phyloP scores from a whole-genome alignment of 768 basidiomycete species.

The Kwoniella sp. region DNA sequence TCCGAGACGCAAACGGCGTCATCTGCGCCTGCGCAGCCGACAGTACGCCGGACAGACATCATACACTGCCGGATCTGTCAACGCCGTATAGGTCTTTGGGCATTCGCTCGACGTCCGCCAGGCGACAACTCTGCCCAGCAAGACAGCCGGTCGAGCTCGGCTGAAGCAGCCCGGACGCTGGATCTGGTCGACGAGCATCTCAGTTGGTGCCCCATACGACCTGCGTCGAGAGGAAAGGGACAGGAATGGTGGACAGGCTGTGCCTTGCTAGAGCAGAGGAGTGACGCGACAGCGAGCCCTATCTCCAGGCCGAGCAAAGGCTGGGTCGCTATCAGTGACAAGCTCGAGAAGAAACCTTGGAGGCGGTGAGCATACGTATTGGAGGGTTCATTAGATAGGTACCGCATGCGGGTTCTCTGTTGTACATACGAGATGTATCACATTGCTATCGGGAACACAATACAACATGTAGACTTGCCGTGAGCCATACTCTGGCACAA shows the following conservation, averaged over 20 bases:
- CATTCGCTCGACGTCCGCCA: not conserved
- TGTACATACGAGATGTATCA: no score
- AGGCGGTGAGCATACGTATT: constrained; percentile 5
- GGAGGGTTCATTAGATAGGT: no score
- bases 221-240: not conserved
- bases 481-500: no score
- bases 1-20: no score
- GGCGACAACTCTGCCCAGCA: no score
- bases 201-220: constrained; percentile 35
- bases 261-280: constrained; percentile 12
- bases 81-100: constrained; percentile 34
- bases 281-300: not conserved
- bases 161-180: constrained; percentile 8
- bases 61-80: constrained; percentile 34
- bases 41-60: constrained; percentile 35
- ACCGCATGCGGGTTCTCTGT: no score
- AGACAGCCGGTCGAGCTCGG: not conserved
- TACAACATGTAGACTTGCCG: no score
- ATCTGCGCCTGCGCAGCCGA: no score
- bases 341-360: constrained; percentile 34
- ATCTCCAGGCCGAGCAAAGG: not conserved
- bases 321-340: constrained; percentile 23
- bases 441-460: no score
- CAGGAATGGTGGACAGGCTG: constrained; percentile 23
- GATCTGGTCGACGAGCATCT: constrained; percentile 36